phyloP scores from a whole-genome alignment of 2,329 filamentous ascomycete species.

The Trichocomaceae sp. region DNA sequence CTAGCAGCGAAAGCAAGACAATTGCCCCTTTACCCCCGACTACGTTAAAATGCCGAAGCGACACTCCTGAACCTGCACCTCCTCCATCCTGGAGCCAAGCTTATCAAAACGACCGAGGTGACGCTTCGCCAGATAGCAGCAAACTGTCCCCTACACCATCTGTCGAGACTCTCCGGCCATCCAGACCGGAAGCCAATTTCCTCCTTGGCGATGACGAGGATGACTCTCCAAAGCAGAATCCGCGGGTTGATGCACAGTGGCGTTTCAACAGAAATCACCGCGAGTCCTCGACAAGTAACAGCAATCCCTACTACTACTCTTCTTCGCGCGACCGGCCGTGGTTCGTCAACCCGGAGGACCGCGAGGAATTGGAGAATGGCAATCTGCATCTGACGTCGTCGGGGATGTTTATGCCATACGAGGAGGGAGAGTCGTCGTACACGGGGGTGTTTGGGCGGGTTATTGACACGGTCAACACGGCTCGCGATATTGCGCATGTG shows the following conservation, averaged over 20 bases:
- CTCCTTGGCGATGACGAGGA: slow-evolving; percentile 56
- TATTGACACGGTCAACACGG: slow-evolving; percentile 67
- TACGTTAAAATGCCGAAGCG: slow-evolving; percentile 74
- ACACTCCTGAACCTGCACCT: slow-evolving; percentile 56
- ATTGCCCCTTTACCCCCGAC: slow-evolving; percentile 85
- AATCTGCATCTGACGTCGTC: slow-evolving; percentile 71
- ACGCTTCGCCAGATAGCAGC: slow-evolving; percentile 4
- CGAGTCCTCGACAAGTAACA: neutral
- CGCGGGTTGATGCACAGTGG: slow-evolving; percentile 37
- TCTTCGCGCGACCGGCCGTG: slow-evolving; percentile 20
- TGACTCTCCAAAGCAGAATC: slow-evolving; percentile 14
- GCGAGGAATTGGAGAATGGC: slow-evolving; percentile 47
- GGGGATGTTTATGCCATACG: slow-evolving; percentile 87
- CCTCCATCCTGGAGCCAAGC: slow-evolving; percentile 26
- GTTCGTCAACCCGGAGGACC: slow-evolving; percentile 36
- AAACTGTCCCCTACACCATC: slow-evolving; percentile 66
- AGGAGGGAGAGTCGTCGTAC: slow-evolving; percentile 61
- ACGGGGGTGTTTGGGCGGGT: slow-evolving; percentile 69
- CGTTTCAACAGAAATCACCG: slow-evolving; percentile 26
- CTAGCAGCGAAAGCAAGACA: slow-evolving; percentile 65
- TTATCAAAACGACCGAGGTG: slow-evolving; percentile 20
- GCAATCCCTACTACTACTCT: slow-evolving; percentile 7
- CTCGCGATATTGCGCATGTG: slow-evolving; percentile 58
- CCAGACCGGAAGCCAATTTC: slow-evolving; percentile 59
- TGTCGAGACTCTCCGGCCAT: slow-evolving; percentile 71